Evolutionary conservation across 257 asterid species (phyloP).

Genomic region (Buddleja alternifolia): DNA sequence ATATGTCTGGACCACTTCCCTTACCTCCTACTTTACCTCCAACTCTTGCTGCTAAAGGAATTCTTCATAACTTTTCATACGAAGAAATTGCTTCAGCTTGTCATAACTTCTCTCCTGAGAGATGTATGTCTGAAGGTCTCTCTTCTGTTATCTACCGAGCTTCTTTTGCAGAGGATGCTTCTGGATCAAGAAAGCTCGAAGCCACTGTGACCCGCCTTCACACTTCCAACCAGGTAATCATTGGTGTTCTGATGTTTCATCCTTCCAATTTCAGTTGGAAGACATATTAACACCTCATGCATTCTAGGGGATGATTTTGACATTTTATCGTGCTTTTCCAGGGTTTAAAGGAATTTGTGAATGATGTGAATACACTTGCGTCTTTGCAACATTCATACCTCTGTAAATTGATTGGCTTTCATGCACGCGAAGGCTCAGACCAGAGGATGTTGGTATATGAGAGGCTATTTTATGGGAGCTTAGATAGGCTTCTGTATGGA

Average conservation of each 20-base stretch:
- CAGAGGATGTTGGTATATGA: constrained; percentile 86
- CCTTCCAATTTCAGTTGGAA: constrained; percentile 2
- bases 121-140: constrained; percentile 90
- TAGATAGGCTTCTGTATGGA: constrained; percentile 83
- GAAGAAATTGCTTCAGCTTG: constrained; percentile 90
- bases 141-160: constrained; percentile 88
- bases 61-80: constrained; percentile 59
- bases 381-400: constrained; percentile 77
- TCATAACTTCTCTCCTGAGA: constrained; percentile 84
- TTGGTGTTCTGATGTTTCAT: constrained; percentile 12
- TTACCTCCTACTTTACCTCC: constrained; percentile 71
- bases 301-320: constrained; percentile 11
- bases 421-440: constrained; percentile 87
- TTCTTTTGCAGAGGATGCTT: constrained; percentile 67
- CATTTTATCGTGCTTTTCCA: constrained; percentile 35
- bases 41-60: constrained; percentile 50
- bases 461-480: constrained; percentile 84
- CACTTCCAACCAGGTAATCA: constrained; percentile 69
- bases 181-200: constrained; percentile 65
- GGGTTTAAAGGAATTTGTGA: constrained; percentile 87
- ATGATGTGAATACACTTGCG: constrained; percentile 74
- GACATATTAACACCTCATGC: background rate
- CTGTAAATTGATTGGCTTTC: constrained; percentile 86
- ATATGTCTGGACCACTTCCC: constrained; percentile 87
- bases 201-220: constrained; percentile 88